These are phyloP conservation scores for Sarocladium brachiariae DNA, from an alignment of 2,329 filamentous ascomycete species.

Conservation along the genomic window DNA sequence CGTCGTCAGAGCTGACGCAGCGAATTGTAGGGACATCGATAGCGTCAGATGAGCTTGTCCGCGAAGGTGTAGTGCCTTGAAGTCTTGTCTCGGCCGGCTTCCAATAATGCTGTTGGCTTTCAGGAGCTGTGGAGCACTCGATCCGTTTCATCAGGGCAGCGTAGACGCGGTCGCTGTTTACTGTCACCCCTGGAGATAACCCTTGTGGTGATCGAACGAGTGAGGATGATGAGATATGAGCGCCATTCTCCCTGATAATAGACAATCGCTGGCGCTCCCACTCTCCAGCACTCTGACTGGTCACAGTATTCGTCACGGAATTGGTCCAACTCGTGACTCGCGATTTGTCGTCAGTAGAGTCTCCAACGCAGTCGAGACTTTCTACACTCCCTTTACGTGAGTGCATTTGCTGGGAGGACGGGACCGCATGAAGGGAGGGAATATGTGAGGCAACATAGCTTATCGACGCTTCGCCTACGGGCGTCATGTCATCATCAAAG, in stretches of 20 bases:
- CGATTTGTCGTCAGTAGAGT: constrained; percentile 46
- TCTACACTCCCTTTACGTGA: constrained; percentile 51
- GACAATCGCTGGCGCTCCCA: constrained; percentile 53
- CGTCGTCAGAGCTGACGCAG: constrained; percentile 25
- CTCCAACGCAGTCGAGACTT: constrained; percentile 35
- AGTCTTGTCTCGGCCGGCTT: constrained; percentile 7
- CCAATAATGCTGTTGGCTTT: background rate
- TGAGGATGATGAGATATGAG: constrained; percentile 30
- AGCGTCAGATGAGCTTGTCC: constrained; percentile 14
- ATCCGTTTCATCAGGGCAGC: constrained; percentile 55
- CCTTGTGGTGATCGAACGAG: constrained; percentile 20
- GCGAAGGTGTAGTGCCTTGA: constrained; percentile 11
- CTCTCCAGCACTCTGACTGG: constrained; percentile 35
- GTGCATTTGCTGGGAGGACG: constrained; percentile 37
- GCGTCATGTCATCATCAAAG: background rate
- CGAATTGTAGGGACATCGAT: constrained; percentile 23
- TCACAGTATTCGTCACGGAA: constrained; percentile 50
- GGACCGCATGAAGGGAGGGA: constrained; percentile 42
- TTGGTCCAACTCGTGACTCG: constrained; percentile 67
- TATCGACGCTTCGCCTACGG: constrained; percentile 31
- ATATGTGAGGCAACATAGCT: constrained; percentile 41
- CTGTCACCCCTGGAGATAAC: constrained; percentile 16
- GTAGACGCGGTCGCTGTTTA: constrained; percentile 55
- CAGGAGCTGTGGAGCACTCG: constrained; percentile 15
- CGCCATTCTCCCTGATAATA: constrained; percentile 53